Percentiles rank a stretch among this genome's conserved stretches.
phyloP scores from a whole-genome alignment of 208 protist species.

The Leishmania aethiopica region DNA sequence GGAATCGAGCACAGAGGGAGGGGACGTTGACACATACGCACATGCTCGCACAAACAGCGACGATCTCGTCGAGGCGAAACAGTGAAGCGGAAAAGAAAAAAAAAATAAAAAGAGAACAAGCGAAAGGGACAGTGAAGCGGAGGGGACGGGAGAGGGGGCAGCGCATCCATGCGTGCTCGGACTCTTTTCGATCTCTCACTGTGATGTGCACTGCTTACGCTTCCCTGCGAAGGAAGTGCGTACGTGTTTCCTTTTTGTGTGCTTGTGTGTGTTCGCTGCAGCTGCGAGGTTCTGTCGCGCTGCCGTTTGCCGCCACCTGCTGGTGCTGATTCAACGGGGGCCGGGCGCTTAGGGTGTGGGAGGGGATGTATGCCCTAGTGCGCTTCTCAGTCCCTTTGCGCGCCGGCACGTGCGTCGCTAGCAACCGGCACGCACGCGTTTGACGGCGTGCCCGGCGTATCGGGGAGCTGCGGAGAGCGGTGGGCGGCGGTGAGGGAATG shows the following conservation, averaged over 20 bases:
- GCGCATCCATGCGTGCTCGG: not conserved
- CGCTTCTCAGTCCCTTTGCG: not conserved
- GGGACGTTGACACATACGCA: not conserved
- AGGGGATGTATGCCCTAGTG: not conserved
- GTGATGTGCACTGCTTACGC: not conserved
- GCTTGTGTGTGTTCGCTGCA: not conserved
- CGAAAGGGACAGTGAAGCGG: not conserved
- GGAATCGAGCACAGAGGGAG: not conserved
- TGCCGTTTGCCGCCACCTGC: not conserved
- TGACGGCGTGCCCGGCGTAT: not conserved
- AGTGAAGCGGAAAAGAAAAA: not conserved
- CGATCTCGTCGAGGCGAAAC: not conserved
- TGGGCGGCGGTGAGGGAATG: no score
- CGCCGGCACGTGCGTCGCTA: not conserved
- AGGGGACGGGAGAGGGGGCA: no score
- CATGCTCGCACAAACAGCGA: not conserved
- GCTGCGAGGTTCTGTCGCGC: not conserved
- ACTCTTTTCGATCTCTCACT: not conserved
- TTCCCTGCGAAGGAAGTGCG: not conserved
- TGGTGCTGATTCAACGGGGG: not conserved
- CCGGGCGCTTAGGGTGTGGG: not conserved
- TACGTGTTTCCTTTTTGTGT: not conserved
- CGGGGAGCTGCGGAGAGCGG: not conserved
- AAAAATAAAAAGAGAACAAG: not conserved
- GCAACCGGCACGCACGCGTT: no score